Evolutionary conservation across 345 rosid genomes (phyloP).

Genomic region (Excoecaria cochinchinensis): DNA sequence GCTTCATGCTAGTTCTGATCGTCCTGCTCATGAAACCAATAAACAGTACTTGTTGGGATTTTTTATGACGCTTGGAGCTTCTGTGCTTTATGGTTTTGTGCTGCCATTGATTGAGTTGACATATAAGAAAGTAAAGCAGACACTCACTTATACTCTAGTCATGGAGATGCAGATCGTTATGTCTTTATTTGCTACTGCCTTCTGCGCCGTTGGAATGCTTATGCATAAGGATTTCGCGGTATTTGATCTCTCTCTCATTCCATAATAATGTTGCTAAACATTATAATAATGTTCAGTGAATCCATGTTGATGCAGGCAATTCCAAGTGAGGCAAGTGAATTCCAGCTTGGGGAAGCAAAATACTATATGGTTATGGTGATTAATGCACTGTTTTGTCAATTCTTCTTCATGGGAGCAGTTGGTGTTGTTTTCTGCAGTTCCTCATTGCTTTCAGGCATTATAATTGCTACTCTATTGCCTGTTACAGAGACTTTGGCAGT

Average conservation of each 20-base stretch:
- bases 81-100: slow-evolving; percentile 33
- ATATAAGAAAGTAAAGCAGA: slow-evolving; percentile 29
- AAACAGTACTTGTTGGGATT: slow-evolving; percentile 22
- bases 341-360: slow-evolving; percentile 22
- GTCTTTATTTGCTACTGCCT: slow-evolving; percentile 35
- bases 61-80: slow-evolving; percentile 32
- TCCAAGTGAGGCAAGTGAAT: slow-evolving; percentile 23
- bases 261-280: background rate
- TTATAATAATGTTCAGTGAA: background rate
- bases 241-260: background rate
- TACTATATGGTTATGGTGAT: slow-evolving; percentile 23
- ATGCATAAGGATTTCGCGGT: slow-evolving; percentile 31
- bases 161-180: slow-evolving; percentile 38
- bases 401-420: slow-evolving; percentile 42
- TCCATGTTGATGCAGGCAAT: slow-evolving; percentile 26
- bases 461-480: slow-evolving; percentile 33
- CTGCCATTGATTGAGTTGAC: slow-evolving; percentile 29
- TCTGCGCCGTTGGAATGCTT: slow-evolving; percentile 31
- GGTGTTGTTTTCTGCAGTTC: slow-evolving; percentile 31
- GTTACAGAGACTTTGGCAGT: slow-evolving; percentile 33
- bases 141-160: slow-evolving; percentile 28
- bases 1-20: slow-evolving; percentile 33
- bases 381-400: slow-evolving; percentile 34
- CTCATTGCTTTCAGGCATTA: slow-evolving; percentile 32
- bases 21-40: slow-evolving; percentile 24